phyloP scores from a whole-genome alignment of 768 basidiomycete species.

The Boletus rubescentipes region DNA sequence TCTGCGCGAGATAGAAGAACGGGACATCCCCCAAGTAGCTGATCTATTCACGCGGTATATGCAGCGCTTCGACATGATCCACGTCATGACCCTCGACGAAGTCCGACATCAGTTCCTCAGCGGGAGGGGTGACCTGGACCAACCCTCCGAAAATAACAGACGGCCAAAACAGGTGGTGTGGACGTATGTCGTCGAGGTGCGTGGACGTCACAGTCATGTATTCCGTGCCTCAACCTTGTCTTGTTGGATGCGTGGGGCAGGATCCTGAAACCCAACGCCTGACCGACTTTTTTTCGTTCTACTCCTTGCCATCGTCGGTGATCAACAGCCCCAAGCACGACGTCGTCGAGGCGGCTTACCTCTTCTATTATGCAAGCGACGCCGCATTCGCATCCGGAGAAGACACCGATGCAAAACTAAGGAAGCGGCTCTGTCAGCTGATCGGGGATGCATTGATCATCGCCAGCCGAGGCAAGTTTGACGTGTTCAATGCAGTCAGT shows the following conservation, averaged over 20 bases:
- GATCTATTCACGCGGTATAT: constrained; percentile 76
- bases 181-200: constrained; percentile 92
- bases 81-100: constrained; percentile 74
- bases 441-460: constrained; percentile 79
- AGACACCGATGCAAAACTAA: constrained; percentile 62
- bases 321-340: constrained; percentile 73
- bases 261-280: constrained; percentile 78
- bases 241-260: constrained; percentile 39
- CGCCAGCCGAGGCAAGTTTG: constrained; percentile 84
- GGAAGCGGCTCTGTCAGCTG: constrained; percentile 67
- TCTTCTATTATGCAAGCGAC: constrained; percentile 93
- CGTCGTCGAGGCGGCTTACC: constrained; percentile 87
- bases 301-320: constrained; percentile 92
- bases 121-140: constrained; percentile 62
- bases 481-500: constrained; percentile 95
- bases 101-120: constrained; percentile 85
- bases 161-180: constrained; percentile 87
- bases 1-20: constrained; percentile 84
- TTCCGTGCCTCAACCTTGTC: neutral
- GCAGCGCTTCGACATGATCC: constrained; percentile 81
- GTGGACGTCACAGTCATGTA: neutral
- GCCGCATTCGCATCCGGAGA: constrained; percentile 60
- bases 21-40: constrained; percentile 69
- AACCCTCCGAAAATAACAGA: constrained; percentile 35
- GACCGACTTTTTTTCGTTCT: constrained; percentile 97